Evolutionary conservation across 805 yeast genomes (phyloP).

Genomic region (Lipomyces spencermartinsiae): DNA sequence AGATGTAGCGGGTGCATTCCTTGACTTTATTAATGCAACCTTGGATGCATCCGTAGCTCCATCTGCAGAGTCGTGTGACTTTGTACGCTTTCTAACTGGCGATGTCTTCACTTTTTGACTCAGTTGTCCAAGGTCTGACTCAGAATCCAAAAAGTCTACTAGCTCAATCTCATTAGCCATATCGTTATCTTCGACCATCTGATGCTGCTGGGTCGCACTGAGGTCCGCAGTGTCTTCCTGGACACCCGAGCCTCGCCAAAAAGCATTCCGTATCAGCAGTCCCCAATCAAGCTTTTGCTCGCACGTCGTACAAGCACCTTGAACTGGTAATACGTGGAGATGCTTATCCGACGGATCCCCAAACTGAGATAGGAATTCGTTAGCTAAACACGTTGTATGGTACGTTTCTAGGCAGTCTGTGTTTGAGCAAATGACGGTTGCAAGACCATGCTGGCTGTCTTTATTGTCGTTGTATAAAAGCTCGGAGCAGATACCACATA

Average conservation of each 20-base stretch:
- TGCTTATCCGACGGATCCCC: slow-evolving; percentile 1
- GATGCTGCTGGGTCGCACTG: slow-evolving; percentile 8
- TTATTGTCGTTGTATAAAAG: background rate
- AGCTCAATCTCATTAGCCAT: background rate
- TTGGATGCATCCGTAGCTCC: background rate
- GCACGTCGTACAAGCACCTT: slow-evolving; percentile 36
- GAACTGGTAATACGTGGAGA: slow-evolving; percentile 34
- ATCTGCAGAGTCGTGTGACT: background rate
- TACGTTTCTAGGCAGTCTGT: slow-evolving; percentile 28
- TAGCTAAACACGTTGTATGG: slow-evolving; percentile 36
- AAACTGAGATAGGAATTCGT: slow-evolving; percentile 18
- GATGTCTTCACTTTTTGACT: background rate
- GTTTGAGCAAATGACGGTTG: slow-evolving; percentile 32
- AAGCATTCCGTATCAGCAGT: slow-evolving; percentile 36
- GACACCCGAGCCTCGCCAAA: slow-evolving; percentile 29
- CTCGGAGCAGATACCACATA: slow-evolving; percentile 31
- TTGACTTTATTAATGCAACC: background rate
- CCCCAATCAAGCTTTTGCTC: slow-evolving; percentile 30
- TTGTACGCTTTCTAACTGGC: background rate
- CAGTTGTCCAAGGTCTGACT: background rate
- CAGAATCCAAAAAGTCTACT: background rate
- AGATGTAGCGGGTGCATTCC: background rate
- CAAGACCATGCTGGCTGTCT: slow-evolving; percentile 5
- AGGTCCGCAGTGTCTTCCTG: slow-evolving; percentile 3
- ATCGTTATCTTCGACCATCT: slow-evolving; percentile 12